Conservation (phyloP, 805 yeast genomes). For the Pichia ethanolica region DNA sequence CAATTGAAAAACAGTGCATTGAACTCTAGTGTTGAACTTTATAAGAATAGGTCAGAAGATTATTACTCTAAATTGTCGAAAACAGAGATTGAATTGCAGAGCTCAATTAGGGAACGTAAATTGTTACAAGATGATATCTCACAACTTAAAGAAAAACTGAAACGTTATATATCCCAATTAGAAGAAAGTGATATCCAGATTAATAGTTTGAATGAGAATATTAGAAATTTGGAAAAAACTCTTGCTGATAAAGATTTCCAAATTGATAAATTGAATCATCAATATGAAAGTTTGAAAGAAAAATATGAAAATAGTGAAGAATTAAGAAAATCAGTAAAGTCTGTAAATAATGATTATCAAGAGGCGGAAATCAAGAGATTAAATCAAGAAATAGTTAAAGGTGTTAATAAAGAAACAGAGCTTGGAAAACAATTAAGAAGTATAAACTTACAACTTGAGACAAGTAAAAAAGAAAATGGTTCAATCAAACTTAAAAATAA, state of each 20-base stretch:
- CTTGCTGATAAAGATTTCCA: constrained; percentile 53
- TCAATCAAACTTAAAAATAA: constrained; percentile 31
- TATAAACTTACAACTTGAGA: constrained; percentile 52
- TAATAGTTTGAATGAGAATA: constrained; percentile 43
- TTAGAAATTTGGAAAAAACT: constrained; percentile 45
- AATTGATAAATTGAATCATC: constrained; percentile 40
- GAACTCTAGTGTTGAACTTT: constrained; percentile 46
- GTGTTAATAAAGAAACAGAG: constrained; percentile 58
- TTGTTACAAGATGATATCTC: constrained; percentile 43
- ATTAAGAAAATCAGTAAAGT: constrained; percentile 27
- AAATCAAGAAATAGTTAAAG: constrained; percentile 44
- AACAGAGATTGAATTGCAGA: constrained; percentile 66
- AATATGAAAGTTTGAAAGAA: constrained; percentile 45
- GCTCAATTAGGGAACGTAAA: constrained; percentile 56
- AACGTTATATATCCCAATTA: constrained; percentile 44
- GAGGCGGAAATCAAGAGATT: constrained; percentile 48
- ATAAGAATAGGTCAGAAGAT: constrained; percentile 66
- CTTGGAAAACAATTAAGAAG: constrained; percentile 58
- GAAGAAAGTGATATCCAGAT: constrained; percentile 45
- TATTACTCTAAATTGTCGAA: constrained; percentile 65
- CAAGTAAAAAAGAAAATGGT: constrained; percentile 38
- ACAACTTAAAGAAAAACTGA: constrained; percentile 42
- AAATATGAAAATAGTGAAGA: constrained; percentile 38
- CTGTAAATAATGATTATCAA: constrained; percentile 24
- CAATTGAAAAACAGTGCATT: constrained; percentile 51